These are phyloP conservation scores for Cercospora nicotianae DNA, from an alignment of 2,329 filamentous ascomycete species.

Conservation along the genomic window DNA sequence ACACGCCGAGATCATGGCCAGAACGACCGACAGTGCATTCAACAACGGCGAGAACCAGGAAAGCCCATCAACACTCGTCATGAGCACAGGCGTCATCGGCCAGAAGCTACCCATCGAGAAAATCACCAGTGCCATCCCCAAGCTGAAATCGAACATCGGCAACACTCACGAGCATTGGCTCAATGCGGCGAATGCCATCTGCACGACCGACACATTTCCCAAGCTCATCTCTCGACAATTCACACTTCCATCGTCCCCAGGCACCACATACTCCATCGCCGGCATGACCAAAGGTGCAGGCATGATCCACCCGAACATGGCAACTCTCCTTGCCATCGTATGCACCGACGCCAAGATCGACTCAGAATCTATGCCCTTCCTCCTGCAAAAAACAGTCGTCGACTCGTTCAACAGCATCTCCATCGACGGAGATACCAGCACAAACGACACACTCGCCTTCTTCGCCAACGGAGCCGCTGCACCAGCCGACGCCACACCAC, in stretches of 20 bases:
- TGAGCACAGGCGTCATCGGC: conserved; percentile 98
- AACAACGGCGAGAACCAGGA: conserved; percentile 35
- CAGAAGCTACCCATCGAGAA: conserved; percentile 90
- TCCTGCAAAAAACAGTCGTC: conserved; percentile 73
- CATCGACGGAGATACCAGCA: conserved; percentile 94
- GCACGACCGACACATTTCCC: conserved; percentile 97
- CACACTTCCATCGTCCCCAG: conserved; percentile 75
- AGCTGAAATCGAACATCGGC: conserved; percentile 69
- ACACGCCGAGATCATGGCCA: conserved; percentile 83
- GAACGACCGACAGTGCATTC: conserved; percentile 69
- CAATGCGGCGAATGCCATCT: conserved; percentile 82
- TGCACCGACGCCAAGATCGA: conserved; percentile 86
- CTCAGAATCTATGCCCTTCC: conserved; percentile 62
- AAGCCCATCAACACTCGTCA: conserved; percentile 27
- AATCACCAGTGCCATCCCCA: conserved; percentile 79
- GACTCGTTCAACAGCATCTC: conserved; percentile 95
- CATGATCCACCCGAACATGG: conserved; percentile 99
- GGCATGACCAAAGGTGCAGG: conserved; percentile 98
- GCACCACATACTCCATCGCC: conserved; percentile 75
- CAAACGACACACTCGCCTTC: conserved; percentile 92
- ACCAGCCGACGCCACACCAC: conserved; percentile 22
- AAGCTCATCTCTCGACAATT: conserved; percentile 88
- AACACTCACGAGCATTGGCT: conserved; percentile 84
- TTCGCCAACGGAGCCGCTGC: conserved; percentile 89
- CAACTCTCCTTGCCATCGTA: conserved; percentile 85